A percentile compares a stretch with the other conserved stretches of the same genome.
phyloP scores from a whole-genome alignment of 371 early-diverging fungal genomes.

The Lichtheimia ornata region DNA sequence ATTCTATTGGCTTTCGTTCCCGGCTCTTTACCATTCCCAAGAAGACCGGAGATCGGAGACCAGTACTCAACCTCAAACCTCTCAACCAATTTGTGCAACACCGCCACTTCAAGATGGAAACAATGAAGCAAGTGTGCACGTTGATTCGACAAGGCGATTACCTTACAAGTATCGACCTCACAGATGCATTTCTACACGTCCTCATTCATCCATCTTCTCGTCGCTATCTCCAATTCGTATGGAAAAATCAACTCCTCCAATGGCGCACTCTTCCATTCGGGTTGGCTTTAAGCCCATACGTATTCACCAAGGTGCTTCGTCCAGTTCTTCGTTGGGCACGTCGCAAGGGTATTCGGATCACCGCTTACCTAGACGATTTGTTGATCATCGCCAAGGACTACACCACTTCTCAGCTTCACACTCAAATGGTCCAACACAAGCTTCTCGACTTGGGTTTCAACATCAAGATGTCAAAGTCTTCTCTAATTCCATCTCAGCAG shows the following conservation, averaged over 20 bases:
- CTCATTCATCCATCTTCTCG: conserved; percentile 4
- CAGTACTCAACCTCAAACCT: conserved; percentile 27
- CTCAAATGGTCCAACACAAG: conserved; percentile 13
- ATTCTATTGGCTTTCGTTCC: conserved; percentile 14
- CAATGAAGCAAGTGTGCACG: conserved; percentile 14
- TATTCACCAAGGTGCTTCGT: conserved; percentile 32
- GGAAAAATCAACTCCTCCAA: conserved; percentile 22
- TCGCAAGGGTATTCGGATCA: conserved; percentile 19
- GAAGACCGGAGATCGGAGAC: conserved; percentile 21
- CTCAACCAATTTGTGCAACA: conserved; percentile 20
- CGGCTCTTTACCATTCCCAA: conserved; percentile 26
- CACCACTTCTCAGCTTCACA: conserved; percentile 2
- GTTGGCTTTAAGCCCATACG: conserved; percentile 28
- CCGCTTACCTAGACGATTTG: conserved; percentile 35
- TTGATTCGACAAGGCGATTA: conserved; percentile 23
- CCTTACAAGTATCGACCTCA: conserved; percentile 15
- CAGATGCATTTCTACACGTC: conserved; percentile 17
- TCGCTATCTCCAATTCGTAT: conserved; percentile 22
- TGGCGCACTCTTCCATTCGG: conserved; percentile 35
- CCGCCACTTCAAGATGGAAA: conserved; percentile 32
- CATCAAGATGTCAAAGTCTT: conserved; percentile 25
- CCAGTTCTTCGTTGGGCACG: conserved; percentile 31
- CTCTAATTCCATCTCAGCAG: conserved; percentile 15
- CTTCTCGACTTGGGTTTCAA: conserved; percentile 19
- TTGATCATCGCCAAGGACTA: conserved; percentile 13